Evolutionary conservation across 2,329 filamentous ascomycete genomes (phyloP).

Genomic region (Capronia americana): DNA sequence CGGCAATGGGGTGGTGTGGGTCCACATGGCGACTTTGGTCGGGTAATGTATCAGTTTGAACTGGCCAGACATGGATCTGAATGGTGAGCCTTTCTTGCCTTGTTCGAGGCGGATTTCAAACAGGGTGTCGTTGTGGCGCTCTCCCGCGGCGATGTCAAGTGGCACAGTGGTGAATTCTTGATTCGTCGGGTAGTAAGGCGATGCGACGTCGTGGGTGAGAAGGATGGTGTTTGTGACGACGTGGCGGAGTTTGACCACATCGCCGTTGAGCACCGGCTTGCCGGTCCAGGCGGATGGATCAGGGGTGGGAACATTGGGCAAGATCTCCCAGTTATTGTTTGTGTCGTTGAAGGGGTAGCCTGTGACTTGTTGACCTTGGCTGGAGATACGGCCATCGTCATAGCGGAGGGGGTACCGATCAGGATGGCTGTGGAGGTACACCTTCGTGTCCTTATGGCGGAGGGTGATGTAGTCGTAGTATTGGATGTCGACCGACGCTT

Average conservation of each 20-base stretch:
- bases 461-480: slow-evolving; percentile 90
- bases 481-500: slow-evolving; percentile 82
- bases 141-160: slow-evolving; percentile 72
- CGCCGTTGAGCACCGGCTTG: slow-evolving; percentile 77
- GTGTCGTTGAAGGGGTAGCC: slow-evolving; percentile 98
- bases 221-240: slow-evolving; percentile 84
- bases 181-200: slow-evolving; percentile 94
- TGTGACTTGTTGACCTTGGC: slow-evolving; percentile 96
- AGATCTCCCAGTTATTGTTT: slow-evolving; percentile 97
- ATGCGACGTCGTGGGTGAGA: slow-evolving; percentile 94
- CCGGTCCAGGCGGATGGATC: slow-evolving; percentile 63
- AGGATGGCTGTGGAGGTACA: slow-evolving; percentile 90
- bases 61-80: slow-evolving; percentile 88
- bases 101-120: slow-evolving; percentile 93
- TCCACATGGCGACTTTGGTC: slow-evolving; percentile 99
- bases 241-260: slow-evolving; percentile 85
- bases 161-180: slow-evolving; percentile 93
- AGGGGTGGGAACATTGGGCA: slow-evolving; percentile 65
- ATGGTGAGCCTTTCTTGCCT: slow-evolving; percentile 79
- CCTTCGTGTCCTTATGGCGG: slow-evolving; percentile 96
- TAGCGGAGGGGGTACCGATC: slow-evolving; percentile 92
- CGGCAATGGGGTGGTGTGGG: slow-evolving; percentile 89
- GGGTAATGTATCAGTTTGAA: slow-evolving; percentile 96
- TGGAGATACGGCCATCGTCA: slow-evolving; percentile 95
- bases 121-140: slow-evolving; percentile 83